Evolutionary conservation across 2,329 filamentous ascomycete species (phyloP), one percentile per base, ranked within the genome.

Genomic region (Calycina herbarum): DNA sequence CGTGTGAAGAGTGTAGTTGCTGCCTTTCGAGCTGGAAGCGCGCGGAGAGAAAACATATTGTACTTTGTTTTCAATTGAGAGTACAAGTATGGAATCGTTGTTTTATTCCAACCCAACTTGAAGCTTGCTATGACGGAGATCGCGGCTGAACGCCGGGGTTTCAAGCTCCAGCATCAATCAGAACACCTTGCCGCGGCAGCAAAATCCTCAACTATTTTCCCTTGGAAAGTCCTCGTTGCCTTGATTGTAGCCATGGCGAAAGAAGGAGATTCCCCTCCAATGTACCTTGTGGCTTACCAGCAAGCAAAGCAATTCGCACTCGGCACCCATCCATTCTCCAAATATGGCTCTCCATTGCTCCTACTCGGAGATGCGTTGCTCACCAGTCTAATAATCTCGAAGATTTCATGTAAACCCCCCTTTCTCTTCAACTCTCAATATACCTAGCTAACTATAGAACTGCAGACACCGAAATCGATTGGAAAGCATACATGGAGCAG

Each of bases 401-500:
- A 71, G 40, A 66, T 75, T 42, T 61, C 74, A 59, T 76, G 74
- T 75, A 68, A 64, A 71, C 62, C 29, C 24, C 8, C 42, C 38
- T 20, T 57, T 40, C 13, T 11, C 7, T 29, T 20, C 20, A 20
- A 20, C 40, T 27, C 11, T 38, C 24, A 5, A 24, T n/a, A 0
- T 48, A 48, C 15, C n/a, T 7, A 54, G 57, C 56, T 38, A 27
- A 54, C 35, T 20, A 31, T 45, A 38, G 15, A 20, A 40, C 40
- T 6, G 29, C 51, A 92, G 95, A 99, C 77, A 99, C 95, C 56
- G 95, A 99, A 78, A 99, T 99, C 75, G 95, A 99, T 79, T 99
- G 94, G 94, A 85, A 85, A 66, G 93, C 95, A 0, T 99, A 99
- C 78, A 98, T 99, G 94, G 86, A 97, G 77, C 95, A 99, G 75